Conservation (phyloP, 106 monocot species). For the Triglochin maritima region DNA sequence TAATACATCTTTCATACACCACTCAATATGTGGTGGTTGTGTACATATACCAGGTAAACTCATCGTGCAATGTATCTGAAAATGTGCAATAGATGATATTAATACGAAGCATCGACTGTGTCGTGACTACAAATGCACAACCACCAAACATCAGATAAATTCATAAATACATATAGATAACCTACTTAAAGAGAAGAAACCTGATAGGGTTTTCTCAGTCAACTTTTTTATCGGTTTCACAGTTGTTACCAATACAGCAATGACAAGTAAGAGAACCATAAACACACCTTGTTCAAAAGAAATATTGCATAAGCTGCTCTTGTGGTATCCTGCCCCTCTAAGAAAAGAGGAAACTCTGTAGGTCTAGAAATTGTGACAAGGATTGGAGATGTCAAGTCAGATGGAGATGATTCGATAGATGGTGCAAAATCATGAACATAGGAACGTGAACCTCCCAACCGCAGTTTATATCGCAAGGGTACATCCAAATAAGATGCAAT, state of each 20-base stretch:
- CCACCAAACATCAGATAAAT: too few relatives aligned
- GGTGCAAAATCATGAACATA: constrained; percentile 77
- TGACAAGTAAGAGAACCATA: background rate
- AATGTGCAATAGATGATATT: too few relatives aligned
- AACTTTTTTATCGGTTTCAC: too few relatives aligned
- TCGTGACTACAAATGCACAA: too few relatives aligned
- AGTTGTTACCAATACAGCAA: background rate
- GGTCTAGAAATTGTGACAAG: constrained; percentile 19
- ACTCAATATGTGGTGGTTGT: too few relatives aligned
- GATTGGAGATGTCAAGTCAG: constrained; percentile 22
- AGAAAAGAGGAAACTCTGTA: constrained; percentile 78
- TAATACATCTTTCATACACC: too few relatives aligned
- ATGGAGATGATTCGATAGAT: constrained; percentile 33
- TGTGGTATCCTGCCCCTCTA: constrained; percentile 91
- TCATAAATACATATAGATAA: too few relatives aligned
- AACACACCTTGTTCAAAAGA: constrained; percentile 81
- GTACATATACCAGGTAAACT: too few relatives aligned
- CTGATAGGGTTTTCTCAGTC: too few relatives aligned
- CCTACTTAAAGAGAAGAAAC: too few relatives aligned
- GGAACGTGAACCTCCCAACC: constrained; percentile 72
- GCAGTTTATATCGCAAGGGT: constrained; percentile 63
- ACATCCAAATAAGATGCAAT: constrained; percentile 79
- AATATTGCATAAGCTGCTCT: constrained; percentile 90
- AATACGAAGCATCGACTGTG: too few relatives aligned
- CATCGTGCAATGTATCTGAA: too few relatives aligned